Conservation (phyloP, 2,329 filamentous ascomycete species). For the Aspergillus udagawae region DNA sequence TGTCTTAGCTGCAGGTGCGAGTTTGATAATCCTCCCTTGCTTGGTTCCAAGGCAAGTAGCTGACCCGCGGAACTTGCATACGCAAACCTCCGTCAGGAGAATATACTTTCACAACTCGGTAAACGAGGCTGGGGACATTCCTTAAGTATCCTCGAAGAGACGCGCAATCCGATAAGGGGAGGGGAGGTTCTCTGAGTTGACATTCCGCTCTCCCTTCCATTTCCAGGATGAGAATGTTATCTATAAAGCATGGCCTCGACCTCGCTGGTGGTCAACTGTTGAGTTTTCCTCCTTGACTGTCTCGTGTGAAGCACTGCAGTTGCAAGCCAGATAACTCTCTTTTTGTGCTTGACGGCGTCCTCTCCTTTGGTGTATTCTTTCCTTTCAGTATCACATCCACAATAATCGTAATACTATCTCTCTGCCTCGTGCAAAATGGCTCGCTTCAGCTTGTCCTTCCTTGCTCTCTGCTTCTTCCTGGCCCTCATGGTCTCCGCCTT, state of each 20-base stretch:
- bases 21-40: not conserved
- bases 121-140: not conserved
- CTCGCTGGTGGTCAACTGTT: not conserved
- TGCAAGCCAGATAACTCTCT: not conserved
- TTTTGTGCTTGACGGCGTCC: constrained; percentile 8
- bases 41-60: constrained; percentile 1
- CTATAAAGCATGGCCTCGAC: not conserved
- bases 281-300: not conserved
- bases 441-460: constrained; percentile 27
- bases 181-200: not conserved
- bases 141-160: not conserved
- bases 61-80: not conserved
- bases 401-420: not conserved
- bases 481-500: constrained; percentile 27
- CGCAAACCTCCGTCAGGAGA: not conserved
- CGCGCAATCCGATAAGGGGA: not conserved
- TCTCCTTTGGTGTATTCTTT: constrained; percentile 9
- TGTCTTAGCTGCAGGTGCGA: not conserved
- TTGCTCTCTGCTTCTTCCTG: constrained; percentile 27
- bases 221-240: not conserved
- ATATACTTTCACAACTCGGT: not conserved
- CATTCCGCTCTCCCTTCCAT: not conserved
- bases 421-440: constrained; percentile 22
- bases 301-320: not conserved
- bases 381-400: constrained; percentile 8